Percentiles rank a stretch among this genome's conserved stretches.
phyloP scores from a whole-genome alignment of 108 stramenopile genomes.

The Cyclotella distinguenda region DNA sequence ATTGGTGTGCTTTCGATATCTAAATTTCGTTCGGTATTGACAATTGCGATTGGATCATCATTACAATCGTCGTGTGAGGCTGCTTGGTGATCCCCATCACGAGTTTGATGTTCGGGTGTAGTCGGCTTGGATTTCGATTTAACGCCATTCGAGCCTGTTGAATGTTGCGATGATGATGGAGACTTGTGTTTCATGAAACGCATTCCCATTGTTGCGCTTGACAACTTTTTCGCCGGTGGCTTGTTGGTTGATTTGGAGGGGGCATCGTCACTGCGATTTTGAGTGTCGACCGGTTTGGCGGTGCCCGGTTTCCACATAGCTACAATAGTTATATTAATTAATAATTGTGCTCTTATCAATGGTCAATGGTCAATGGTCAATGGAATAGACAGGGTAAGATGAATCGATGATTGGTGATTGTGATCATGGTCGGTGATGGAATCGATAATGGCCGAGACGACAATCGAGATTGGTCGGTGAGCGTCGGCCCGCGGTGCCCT shows the following conservation, averaged over 20 bases:
- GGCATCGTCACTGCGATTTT: slow-evolving; percentile 11
- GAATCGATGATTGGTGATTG: no score
- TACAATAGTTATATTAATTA: not conserved
- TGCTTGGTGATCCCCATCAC: no score
- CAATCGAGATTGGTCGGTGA: no score
- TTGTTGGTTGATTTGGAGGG: not conserved
- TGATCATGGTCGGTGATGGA: no score
- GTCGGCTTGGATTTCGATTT: slow-evolving; percentile 7
- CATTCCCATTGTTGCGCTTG: slow-evolving; percentile 86
- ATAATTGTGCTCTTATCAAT: not conserved
- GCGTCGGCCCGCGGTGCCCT: no score
- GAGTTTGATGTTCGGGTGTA: not conserved
- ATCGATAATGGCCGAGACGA: no score
- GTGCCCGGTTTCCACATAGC: slow-evolving; percentile 76
- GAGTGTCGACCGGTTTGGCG: slow-evolving; percentile 43
- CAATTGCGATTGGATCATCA: not conserved
- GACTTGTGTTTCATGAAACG: slow-evolving; percentile 79
- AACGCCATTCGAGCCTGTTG: slow-evolving; percentile 15
- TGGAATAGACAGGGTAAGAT: no score
- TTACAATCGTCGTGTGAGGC: not conserved
- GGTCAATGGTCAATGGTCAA: not conserved
- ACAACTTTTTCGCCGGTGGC: slow-evolving; percentile 53
- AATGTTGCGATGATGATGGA: not conserved
- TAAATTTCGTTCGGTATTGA: slow-evolving; percentile 3
- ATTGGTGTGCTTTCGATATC: not conserved